These are phyloP conservation scores for Pythium vanterpoolii DNA, from an alignment of 352 stramenopile species.

Conservation along the genomic window DNA sequence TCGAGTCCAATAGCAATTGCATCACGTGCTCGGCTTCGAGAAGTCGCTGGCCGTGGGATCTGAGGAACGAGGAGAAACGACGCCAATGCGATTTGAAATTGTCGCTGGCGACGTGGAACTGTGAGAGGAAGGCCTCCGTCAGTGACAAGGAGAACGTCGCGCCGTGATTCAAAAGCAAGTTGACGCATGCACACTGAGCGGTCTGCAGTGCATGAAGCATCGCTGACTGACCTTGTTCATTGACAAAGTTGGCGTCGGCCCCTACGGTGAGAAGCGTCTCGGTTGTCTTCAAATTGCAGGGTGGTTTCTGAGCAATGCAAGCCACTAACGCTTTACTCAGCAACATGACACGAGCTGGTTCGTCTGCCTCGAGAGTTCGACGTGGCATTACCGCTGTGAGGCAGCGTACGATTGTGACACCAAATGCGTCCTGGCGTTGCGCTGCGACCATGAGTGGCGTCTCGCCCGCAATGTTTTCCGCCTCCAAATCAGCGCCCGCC, in stretches of 20 bases:
- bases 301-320: slow-evolving; percentile 33
- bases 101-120: slow-evolving; percentile 20
- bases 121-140: slow-evolving; percentile 33
- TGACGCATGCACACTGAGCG: slow-evolving; percentile 33
- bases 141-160: slow-evolving; percentile 28
- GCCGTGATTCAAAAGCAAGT: slow-evolving; percentile 42
- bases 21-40: slow-evolving; percentile 45
- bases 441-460: slow-evolving; percentile 40
- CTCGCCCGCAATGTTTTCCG: slow-evolving; percentile 27
- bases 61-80: slow-evolving; percentile 33
- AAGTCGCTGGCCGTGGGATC: slow-evolving; percentile 28
- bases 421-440: slow-evolving; percentile 36
- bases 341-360: neutral
- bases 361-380: neutral
- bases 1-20: slow-evolving; percentile 35
- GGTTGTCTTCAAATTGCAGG: slow-evolving; percentile 41
- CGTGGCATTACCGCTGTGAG: slow-evolving; percentile 18
- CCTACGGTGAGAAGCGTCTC: slow-evolving; percentile 37
- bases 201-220: slow-evolving; percentile 33
- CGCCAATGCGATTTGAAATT: slow-evolving; percentile 30
- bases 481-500: slow-evolving; percentile 31
- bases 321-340: slow-evolving; percentile 32
- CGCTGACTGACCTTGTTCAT: slow-evolving; percentile 23
- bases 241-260: slow-evolving; percentile 27
- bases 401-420: slow-evolving; percentile 27